A percentile compares a stretch with the other conserved stretches of the same genome.
Evolutionary conservation across 164 flowering plant genomes (phyloP).

Genomic region (Liquidambar formosana): DNA sequence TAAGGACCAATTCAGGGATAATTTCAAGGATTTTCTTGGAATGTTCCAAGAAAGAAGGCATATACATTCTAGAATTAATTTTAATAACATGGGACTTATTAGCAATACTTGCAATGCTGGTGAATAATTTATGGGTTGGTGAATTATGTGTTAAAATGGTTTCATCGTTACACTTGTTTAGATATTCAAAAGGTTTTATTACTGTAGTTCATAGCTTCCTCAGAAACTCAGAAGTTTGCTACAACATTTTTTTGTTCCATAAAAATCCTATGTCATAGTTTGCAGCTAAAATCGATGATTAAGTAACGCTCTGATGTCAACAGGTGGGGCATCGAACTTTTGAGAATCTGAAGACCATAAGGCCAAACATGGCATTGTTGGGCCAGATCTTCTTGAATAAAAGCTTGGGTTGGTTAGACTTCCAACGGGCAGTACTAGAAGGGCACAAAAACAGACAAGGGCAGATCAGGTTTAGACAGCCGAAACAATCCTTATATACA

Average conservation of each 20-base stretch:
- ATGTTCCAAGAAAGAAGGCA: too few species aligned
- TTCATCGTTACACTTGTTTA: too few species aligned
- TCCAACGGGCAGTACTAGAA: constrained; percentile 62
- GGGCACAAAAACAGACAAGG: constrained; percentile 89
- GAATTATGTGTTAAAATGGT: neutral
- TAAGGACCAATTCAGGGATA: too few species aligned
- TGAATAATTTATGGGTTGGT: neutral
- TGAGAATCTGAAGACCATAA: constrained; percentile 77
- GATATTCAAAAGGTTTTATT: too few species aligned
- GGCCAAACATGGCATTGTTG: constrained; percentile 90
- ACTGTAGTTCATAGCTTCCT: too few species aligned
- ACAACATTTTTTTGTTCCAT: neutral
- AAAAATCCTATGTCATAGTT: too few species aligned
- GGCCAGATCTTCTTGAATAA: constrained; percentile 90
- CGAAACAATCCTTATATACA: constrained; percentile 82
- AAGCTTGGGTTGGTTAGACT: constrained; percentile 80
- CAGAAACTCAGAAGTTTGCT: neutral
- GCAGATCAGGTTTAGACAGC: constrained; percentile 63
- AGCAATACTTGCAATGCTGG: neutral
- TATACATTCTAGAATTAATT: too few species aligned
- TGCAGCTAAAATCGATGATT: too few species aligned
- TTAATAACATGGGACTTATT: too few species aligned
- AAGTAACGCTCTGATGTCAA: constrained; percentile 8
- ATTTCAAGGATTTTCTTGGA: too few species aligned
- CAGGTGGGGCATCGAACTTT: constrained; percentile 93